Evolutionary conservation across 192 early-diverging fungal genomes (phyloP).

Genomic region (Coemansia aciculifera): DNA sequence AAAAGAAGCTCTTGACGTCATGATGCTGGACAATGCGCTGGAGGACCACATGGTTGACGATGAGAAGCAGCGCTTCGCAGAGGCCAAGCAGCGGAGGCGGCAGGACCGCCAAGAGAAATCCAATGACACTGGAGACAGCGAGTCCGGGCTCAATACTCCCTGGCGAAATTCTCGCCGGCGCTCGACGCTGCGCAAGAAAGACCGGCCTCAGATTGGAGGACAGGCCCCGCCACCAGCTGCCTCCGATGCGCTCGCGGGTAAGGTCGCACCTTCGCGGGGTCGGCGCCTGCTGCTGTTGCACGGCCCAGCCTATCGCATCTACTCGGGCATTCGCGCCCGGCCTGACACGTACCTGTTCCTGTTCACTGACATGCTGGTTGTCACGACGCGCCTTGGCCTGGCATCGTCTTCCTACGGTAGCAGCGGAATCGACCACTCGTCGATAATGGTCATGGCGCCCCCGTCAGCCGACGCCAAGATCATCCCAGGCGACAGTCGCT

Average conservation of each 20-base stretch:
- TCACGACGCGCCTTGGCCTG: constrained; percentile 25
- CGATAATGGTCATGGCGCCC: constrained; percentile 23
- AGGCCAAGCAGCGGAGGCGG: constrained; percentile 7
- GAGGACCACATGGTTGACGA: constrained; percentile 36
- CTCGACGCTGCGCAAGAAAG: constrained; percentile 46
- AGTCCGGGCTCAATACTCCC: constrained; percentile 16
- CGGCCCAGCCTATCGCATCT: constrained; percentile 49
- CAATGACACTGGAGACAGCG: constrained; percentile 2
- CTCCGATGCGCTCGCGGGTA: background rate
- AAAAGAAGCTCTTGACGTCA: constrained; percentile 38
- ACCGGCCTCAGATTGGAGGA: constrained; percentile 4
- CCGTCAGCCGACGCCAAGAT: constrained; percentile 35
- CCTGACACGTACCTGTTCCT: constrained; percentile 54
- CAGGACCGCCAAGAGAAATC: constrained; percentile 3
- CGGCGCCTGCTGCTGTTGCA: constrained; percentile 48
- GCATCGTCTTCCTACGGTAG: background rate
- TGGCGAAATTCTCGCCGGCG: constrained; percentile 48
- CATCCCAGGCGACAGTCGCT: constrained; percentile 30
- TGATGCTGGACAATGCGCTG: constrained; percentile 51
- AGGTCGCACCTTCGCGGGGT: background rate
- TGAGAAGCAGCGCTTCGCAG: constrained; percentile 21
- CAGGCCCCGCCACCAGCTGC: background rate
- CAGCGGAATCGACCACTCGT: background rate
- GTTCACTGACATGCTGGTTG: constrained; percentile 52
- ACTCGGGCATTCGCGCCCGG: constrained; percentile 38